phyloP scores from a whole-genome alignment of 805 yeast species.

The Candida ipomoeae region DNA sequence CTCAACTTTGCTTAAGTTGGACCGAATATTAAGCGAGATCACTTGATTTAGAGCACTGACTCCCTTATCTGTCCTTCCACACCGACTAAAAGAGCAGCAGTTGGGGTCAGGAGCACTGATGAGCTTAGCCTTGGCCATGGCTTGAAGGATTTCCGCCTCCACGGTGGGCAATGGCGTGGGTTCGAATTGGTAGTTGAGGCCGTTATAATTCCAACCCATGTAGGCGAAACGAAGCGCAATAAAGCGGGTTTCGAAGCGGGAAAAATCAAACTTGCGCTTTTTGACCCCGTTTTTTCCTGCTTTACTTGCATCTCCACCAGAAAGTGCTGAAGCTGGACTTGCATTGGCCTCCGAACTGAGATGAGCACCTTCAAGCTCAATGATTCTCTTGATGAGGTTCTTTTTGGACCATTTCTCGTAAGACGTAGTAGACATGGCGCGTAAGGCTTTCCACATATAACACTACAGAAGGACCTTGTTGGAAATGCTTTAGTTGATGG shows the following conservation, averaged over 20 bases:
- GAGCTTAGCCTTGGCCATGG: constrained; percentile 61
- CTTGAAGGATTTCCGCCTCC: constrained; percentile 70
- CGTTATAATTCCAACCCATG: constrained; percentile 92
- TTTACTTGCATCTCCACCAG: not conserved
- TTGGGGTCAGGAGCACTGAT: constrained; percentile 57
- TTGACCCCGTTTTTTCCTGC: constrained; percentile 4
- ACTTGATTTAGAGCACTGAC: constrained; percentile 97
- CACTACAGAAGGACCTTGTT: not conserved
- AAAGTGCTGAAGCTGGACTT: not conserved
- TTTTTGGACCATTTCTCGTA: constrained; percentile 63
- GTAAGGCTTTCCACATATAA: constrained; percentile 2
- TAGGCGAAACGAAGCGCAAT: constrained; percentile 84
- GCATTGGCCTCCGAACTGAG: not conserved
- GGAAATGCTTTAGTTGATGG: too few relatives aligned
- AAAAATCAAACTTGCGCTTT: constrained; percentile 54
- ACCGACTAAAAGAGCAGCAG: constrained; percentile 73
- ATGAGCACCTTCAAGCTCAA: constrained; percentile 47
- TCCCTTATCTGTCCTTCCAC: constrained; percentile 96
- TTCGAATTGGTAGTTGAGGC: constrained; percentile 77
- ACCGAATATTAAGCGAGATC: constrained; percentile 72
- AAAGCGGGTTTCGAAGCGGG: constrained; percentile 57
- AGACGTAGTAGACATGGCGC: constrained; percentile 3
- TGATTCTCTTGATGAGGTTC: constrained; percentile 55
- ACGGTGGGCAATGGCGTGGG: constrained; percentile 81
- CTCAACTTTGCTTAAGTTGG: constrained; percentile 59